Evolutionary conservation across 106 monocot genomes (phyloP).

Genomic region (Apostasia ramifera): DNA sequence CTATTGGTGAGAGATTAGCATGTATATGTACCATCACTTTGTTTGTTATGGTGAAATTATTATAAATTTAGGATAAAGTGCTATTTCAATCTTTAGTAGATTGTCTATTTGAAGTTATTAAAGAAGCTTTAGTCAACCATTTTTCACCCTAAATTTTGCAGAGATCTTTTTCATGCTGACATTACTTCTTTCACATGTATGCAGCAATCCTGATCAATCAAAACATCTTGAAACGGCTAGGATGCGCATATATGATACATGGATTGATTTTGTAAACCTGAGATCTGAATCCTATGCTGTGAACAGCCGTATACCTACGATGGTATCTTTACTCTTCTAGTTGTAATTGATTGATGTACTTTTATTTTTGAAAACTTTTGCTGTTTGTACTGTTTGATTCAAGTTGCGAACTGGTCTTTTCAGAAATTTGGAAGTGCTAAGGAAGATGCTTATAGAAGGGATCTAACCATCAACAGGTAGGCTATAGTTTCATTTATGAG

Average conservation of each 20-base stretch:
- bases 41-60: no score
- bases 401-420: conserved; percentile 5
- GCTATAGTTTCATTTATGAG: no score
- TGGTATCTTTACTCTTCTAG: conserved; percentile 34
- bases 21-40: no score
- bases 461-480: conserved; percentile 94
- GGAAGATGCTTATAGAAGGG: conserved; percentile 90
- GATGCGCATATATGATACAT: conserved; percentile 77
- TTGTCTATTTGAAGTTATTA: neutral
- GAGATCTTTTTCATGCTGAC: neutral
- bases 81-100: neutral
- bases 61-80: no score
- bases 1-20: no score
- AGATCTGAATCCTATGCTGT: conserved; percentile 97
- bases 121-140: neutral
- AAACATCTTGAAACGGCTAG: conserved; percentile 98
- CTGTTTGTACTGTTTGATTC: neutral
- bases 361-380: neutral
- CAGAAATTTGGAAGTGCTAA: conserved; percentile 89
- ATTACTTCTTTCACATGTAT: conserved; percentile 3
- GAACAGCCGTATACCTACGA: conserved; percentile 89
- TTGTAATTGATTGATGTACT: neutral
- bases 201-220: conserved; percentile 96
- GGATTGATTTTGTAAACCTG: conserved; percentile 99
- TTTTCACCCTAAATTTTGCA: neutral